A percentile compares a stretch with the other conserved stretches of the same genome.
phyloP scores from a whole-genome alignment of 495 filamentous ascomycete species.

The Xylaria telfairii region DNA sequence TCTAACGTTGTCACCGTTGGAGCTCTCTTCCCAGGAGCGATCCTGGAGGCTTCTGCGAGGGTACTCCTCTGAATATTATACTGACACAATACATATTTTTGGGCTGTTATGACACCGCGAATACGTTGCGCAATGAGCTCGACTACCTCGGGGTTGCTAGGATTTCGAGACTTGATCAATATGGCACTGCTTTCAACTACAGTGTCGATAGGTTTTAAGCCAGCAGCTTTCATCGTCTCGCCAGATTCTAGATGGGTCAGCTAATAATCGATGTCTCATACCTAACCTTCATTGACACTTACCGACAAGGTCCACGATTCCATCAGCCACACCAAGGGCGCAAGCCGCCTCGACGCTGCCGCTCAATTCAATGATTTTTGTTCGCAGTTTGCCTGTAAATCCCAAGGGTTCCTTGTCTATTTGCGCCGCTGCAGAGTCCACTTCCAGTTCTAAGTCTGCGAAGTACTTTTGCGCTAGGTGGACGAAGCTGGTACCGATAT shows the following conservation, averaged over 20 bases:
- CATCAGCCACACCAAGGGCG: constrained; percentile 92
- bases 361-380: constrained; percentile 89
- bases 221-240: constrained; percentile 96
- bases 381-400: constrained; percentile 60
- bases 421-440: constrained; percentile 39
- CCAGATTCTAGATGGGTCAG: constrained; percentile 75
- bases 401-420: constrained; percentile 14
- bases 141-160: constrained; percentile 79
- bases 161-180: constrained; percentile 87
- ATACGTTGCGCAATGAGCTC: constrained; percentile 83
- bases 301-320: constrained; percentile 98
- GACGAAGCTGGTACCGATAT: constrained; percentile 94
- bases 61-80: constrained; percentile 83
- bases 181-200: constrained; percentile 86
- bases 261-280: neutral
- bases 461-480: constrained; percentile 84
- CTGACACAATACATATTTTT: constrained; percentile 92
- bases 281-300: constrained; percentile 40
- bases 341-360: constrained; percentile 97
- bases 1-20: constrained; percentile 89
- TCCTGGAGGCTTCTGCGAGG: constrained; percentile 69
- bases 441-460: constrained; percentile 67
- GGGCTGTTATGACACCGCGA: constrained; percentile 91
- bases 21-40: constrained; percentile 94
- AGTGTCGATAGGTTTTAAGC: constrained; percentile 94